phyloP scores from a whole-genome alignment of 441 rosid genomes.

The Brassica hybrid region DNA sequence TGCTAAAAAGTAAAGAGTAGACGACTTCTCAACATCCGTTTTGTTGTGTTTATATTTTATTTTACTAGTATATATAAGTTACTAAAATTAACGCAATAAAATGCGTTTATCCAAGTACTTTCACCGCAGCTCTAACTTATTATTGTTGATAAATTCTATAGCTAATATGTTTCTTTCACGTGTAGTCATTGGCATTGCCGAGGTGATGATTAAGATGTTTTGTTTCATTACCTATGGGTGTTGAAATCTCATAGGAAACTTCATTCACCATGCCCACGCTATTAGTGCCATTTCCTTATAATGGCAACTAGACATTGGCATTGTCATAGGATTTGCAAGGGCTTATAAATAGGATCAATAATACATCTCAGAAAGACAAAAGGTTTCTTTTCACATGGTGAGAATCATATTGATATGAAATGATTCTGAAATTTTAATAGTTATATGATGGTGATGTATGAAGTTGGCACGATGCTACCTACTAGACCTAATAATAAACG shows the following conservation, averaged over 20 bases:
- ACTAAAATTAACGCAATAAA: not conserved
- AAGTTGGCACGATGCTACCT: constrained; percentile 27
- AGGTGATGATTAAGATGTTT: not conserved
- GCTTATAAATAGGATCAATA: constrained; percentile 4
- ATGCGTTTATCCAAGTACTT: not conserved
- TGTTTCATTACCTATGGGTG: not conserved
- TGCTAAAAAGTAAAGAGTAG: not conserved
- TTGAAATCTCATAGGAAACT: constrained; percentile 2
- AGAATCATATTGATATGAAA: not conserved
- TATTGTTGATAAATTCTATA: not conserved
- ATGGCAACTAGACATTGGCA: constrained; percentile 18
- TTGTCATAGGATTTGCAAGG: not conserved
- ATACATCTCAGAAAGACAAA: constrained; percentile 7
- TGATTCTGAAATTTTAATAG: not conserved
- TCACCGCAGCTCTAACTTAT: not conserved
- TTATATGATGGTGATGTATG: constrained; percentile 7
- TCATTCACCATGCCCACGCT: not conserved
- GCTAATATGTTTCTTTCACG: not conserved
- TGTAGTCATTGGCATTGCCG: not conserved
- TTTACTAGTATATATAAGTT: not conserved
- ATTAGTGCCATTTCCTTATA: constrained; percentile 8
- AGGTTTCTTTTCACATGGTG: constrained; percentile 15
- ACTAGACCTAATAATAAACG: constrained; percentile 5
- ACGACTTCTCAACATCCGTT: not conserved
- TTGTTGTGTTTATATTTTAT: not conserved